A percentile compares a stretch with the other conserved stretches of the same genome.
Conservation (phyloP, 2,329 filamentous ascomycete genomes). For the Graphilbum fragrans region DNA sequence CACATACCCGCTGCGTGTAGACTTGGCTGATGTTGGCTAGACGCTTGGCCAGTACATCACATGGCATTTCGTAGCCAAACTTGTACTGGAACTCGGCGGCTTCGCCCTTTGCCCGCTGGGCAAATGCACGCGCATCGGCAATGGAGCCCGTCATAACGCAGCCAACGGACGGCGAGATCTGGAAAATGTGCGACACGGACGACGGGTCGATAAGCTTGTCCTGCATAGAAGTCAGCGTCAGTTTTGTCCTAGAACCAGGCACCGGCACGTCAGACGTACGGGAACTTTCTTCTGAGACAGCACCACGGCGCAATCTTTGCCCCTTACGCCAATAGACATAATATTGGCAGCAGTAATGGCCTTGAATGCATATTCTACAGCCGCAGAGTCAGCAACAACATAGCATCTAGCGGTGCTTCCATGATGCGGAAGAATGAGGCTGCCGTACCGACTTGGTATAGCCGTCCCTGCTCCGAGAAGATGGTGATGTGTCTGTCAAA, state of each 20-base stretch:
- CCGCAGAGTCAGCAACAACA: neutral
- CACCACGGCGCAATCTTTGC: conserved; percentile 94
- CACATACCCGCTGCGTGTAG: conserved; percentile 81
- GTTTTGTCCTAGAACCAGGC: conserved; percentile 2
- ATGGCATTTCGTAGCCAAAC: conserved; percentile 98
- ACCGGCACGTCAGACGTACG: conserved; percentile 42
- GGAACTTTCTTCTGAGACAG: conserved; percentile 99
- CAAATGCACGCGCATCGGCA: conserved; percentile 87
- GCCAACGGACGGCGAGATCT: conserved; percentile 87
- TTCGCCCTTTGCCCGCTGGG: conserved; percentile 86
- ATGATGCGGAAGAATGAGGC: too few species aligned
- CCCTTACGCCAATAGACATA: conserved; percentile 89
- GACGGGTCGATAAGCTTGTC: conserved; percentile 98
- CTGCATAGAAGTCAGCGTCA: conserved; percentile 31
- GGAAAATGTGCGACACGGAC: conserved; percentile 96
- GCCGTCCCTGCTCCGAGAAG: conserved; percentile 94
- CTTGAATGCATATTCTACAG: conserved; percentile 94
- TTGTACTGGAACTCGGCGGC: conserved; percentile 98
- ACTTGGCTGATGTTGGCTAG: conserved; percentile 99
- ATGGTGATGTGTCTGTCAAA: conserved; percentile 99
- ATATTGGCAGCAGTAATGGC: conserved; percentile 98
- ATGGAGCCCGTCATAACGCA: conserved; percentile 99
- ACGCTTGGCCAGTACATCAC: conserved; percentile 90
- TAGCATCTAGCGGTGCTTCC: neutral
- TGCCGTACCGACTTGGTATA: conserved; percentile 96